Evolutionary conservation across 495 filamentous ascomycete genomes (phyloP).

Genomic region (Neurospora hispaniola): DNA sequence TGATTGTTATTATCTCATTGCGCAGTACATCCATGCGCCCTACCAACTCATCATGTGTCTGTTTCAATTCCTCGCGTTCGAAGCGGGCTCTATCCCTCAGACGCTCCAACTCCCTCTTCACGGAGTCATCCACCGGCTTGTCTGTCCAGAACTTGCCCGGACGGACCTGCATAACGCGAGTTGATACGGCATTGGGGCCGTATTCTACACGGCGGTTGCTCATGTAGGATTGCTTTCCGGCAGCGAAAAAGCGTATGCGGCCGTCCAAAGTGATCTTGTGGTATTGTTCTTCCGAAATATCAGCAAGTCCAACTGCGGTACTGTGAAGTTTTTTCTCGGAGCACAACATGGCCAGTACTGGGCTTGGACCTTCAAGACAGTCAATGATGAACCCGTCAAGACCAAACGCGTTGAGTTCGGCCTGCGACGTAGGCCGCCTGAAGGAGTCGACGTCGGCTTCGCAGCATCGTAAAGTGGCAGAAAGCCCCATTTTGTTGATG

Average conservation of each 20-base stretch:
- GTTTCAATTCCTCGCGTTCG: slow-evolving; percentile 27
- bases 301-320: slow-evolving; percentile 51
- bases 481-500: slow-evolving; percentile 46
- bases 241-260: slow-evolving; percentile 49
- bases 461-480: slow-evolving; percentile 52
- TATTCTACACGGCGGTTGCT: slow-evolving; percentile 63
- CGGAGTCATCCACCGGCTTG: slow-evolving; percentile 55
- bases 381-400: slow-evolving; percentile 74
- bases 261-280: slow-evolving; percentile 39
- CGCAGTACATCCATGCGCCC: background rate
- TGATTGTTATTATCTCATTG: slow-evolving; percentile 6
- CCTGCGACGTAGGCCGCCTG: slow-evolving; percentile 41
- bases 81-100: slow-evolving; percentile 24
- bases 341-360: slow-evolving; percentile 81
- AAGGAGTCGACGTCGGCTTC: slow-evolving; percentile 39
- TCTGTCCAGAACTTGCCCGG: slow-evolving; percentile 61
- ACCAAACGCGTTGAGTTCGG: slow-evolving; percentile 46
- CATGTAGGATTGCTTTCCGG: slow-evolving; percentile 46
- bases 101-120: slow-evolving; percentile 38
- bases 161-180: slow-evolving; percentile 42
- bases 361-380: slow-evolving; percentile 67
- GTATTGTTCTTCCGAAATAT: slow-evolving; percentile 55
- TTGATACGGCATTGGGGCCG: slow-evolving; percentile 55
- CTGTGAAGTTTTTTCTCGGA: slow-evolving; percentile 51
- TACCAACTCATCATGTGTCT: background rate